Evolutionary conservation across 1,139 yeast genomes (phyloP), one percentile per base, ranked within the genome.

Genomic region (Taphrina betulina): DNA sequence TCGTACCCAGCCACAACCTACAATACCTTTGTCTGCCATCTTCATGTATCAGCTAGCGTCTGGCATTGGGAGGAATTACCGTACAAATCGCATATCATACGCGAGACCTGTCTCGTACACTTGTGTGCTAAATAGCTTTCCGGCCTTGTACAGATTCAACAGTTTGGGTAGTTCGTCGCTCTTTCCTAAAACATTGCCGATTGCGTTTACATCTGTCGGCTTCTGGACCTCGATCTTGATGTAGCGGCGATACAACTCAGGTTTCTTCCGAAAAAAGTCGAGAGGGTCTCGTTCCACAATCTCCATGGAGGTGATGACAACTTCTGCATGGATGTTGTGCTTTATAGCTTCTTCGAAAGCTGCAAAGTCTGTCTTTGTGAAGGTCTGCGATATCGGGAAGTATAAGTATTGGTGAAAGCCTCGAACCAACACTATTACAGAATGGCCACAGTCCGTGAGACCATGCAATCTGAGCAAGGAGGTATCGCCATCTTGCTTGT

Each of bases 61-160:
- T n/a, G n/a, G n/a, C n/a, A n/a, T n/a, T n/a, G n/a, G n/a, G n/a
- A n/a, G n/a, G n/a, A n/a, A n/a, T n/a, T n/a, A n/a, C n/a, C n/a
- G n/a, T n/a, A n/a, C n/a, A 36, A 42, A 42, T 10, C 56, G 35
- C 35, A 35, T 17, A 19, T 42, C 50, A 22, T 37, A 43, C 3
- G 50, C 17, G 10, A 52, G 19, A n/a, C 56, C 56, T 7, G 50
- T 52, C 33, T 52, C 56, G 12, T 52, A 52, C 16, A 42, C 56
- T 26, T 42, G 50, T 14, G 56, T 35, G 17, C 42, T 34, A 35
- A 34, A 52, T 29, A 52, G 37, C 37, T 42, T 42, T 14, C 56
- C 54, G 20, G 45, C 22, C 4, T 14, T 22, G 26, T 29, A 50
- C 40, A 50, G 8, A 22, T 50, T 50, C 34, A 50, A 34, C 12